Conservation (phyloP, 2,329 filamentous ascomycete species). For the Rhytidhysteron rufulum region DNA sequence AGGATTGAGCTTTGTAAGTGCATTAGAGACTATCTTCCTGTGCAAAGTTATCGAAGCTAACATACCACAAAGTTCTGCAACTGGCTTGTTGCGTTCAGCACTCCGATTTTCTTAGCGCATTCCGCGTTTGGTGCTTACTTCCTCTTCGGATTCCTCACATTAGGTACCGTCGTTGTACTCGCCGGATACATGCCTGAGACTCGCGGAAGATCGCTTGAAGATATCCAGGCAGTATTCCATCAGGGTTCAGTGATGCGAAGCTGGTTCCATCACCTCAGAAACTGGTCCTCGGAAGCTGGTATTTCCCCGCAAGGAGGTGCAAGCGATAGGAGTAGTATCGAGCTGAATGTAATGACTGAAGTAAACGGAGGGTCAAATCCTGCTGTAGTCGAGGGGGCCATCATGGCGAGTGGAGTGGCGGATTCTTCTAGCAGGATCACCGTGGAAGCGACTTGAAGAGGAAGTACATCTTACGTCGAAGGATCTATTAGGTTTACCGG, state of each 20-base stretch:
- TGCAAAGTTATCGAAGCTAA: no score
- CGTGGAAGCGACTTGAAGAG: no score
- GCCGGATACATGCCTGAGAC: constrained; percentile 50
- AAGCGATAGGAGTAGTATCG: not conserved
- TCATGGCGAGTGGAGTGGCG: not conserved
- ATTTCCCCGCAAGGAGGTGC: not conserved
- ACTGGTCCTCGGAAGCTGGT: not conserved
- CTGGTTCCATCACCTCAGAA: constrained; percentile 3
- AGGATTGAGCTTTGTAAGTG: constrained; percentile 1
- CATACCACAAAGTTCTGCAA: constrained; percentile 31
- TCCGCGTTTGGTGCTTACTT: constrained; percentile 31
- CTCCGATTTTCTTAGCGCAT: constrained; percentile 47
- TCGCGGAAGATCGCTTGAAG: constrained; percentile 45
- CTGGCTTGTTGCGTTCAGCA: constrained; percentile 38
- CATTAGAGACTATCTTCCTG: no score
- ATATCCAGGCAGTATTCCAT: constrained; percentile 48
- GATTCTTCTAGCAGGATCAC: no score
- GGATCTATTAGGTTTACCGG: no score
- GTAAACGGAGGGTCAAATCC: not conserved
- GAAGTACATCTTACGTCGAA: no score
- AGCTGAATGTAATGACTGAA: not conserved
- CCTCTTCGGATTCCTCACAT: constrained; percentile 24
- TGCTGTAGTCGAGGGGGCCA: not conserved
- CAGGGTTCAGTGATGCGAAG: constrained; percentile 9
- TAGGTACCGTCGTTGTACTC: constrained; percentile 18